A percentile compares a stretch with the other conserved stretches of the same genome.
phyloP scores from a whole-genome alignment of 495 filamentous ascomycete genomes.

The Aspergillus bridgeri region DNA sequence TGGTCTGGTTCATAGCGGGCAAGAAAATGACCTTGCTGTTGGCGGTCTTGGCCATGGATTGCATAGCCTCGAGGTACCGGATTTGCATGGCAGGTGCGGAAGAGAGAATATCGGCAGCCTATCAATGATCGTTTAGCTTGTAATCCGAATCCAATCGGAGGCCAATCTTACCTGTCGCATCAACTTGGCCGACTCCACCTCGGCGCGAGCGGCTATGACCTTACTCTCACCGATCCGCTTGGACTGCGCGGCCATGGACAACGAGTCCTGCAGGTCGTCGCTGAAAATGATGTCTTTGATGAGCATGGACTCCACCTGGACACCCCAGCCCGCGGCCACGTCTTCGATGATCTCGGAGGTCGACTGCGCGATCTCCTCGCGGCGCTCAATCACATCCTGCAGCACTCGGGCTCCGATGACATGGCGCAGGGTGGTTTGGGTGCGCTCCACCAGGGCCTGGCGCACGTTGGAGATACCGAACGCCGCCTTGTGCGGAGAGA shows the following conservation, averaged over 20 bases:
- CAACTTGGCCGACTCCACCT: conserved; percentile 94
- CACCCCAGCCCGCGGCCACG: conserved; percentile 90
- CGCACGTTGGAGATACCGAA: conserved; percentile 95
- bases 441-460: conserved; percentile 94
- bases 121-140: not conserved
- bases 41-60: conserved; percentile 94
- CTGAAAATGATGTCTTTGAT: conserved; percentile 99
- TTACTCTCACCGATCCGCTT: conserved; percentile 98
- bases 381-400: conserved; percentile 98
- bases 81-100: conserved; percentile 99
- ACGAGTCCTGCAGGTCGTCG: conserved; percentile 91
- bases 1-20: conserved; percentile 54
- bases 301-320: conserved; percentile 95
- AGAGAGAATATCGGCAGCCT: conserved; percentile 88
- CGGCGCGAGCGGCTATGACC: conserved; percentile 93
- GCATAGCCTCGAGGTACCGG: conserved; percentile 98
- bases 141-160: not conserved
- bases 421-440: conserved; percentile 95
- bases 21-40: conserved; percentile 98
- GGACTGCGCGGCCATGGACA: conserved; percentile 99
- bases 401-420: conserved; percentile 94
- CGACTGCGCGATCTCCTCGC: conserved; percentile 90
- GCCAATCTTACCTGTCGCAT: conserved; percentile 68
- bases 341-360: conserved; percentile 98
- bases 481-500: conserved; percentile 90